Conservation (phyloP, 2,329 filamentous ascomycete genomes). For the Pseudopithomyces maydicus region DNA sequence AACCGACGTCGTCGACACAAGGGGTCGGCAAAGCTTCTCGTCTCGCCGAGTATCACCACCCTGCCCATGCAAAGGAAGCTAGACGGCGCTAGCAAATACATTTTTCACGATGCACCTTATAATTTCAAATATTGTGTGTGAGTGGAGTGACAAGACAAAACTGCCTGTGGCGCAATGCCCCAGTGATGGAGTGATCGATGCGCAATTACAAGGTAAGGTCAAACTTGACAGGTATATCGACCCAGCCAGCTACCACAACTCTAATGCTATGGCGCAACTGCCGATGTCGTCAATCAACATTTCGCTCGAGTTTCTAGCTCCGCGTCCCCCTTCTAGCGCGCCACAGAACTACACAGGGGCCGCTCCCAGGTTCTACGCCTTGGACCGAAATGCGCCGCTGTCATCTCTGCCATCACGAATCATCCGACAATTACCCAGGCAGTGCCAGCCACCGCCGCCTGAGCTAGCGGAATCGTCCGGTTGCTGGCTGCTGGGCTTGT, state of each 20-base stretch:
- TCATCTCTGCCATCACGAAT: not conserved
- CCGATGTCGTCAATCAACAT: slow-evolving; percentile 4
- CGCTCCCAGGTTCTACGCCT: not conserved
- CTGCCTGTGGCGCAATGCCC: not conserved
- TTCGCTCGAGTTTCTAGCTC: slow-evolving; percentile 6
- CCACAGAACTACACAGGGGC: slow-evolving; percentile 3
- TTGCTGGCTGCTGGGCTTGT: not conserved
- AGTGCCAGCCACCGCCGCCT: not conserved
- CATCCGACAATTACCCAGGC: not conserved
- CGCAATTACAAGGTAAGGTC: not conserved
- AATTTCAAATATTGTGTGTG: not conserved
- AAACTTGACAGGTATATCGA: slow-evolving; percentile 1
- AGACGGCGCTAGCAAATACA: not conserved
- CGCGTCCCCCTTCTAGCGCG: slow-evolving; percentile 5
- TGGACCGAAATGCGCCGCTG: slow-evolving; percentile 6
- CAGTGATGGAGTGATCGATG: not conserved
- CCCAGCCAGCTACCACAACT: not conserved
- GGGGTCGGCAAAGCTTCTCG: not conserved
- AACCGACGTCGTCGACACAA: not conserved
- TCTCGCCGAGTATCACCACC: not conserved
- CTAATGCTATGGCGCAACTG: slow-evolving; percentile 4
- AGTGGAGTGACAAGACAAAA: not conserved
- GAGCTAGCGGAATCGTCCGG: not conserved
- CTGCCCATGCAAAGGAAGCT: not conserved
- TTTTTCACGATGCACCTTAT: not conserved